Evolutionary conservation across 2,329 filamentous ascomycete genomes (phyloP).

Genomic region (Neopestalotiopsis rosae): DNA sequence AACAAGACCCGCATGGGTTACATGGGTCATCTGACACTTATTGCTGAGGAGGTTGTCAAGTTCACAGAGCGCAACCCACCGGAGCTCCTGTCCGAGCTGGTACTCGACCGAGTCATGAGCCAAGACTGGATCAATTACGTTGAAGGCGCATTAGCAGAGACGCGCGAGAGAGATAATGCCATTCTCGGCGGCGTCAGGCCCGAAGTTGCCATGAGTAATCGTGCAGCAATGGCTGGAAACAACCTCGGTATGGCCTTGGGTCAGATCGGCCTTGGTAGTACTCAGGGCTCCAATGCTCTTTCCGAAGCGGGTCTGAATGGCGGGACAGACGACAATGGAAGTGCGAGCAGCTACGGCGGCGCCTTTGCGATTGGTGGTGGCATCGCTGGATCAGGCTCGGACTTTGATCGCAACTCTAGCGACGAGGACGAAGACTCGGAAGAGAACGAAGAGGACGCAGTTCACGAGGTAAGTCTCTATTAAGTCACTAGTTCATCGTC

Average conservation of each 20-base stretch:
- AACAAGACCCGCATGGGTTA: slow-evolving; percentile 93
- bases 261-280: slow-evolving; percentile 46
- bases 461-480: slow-evolving; percentile 65
- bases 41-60: slow-evolving; percentile 98
- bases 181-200: slow-evolving; percentile 94
- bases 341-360: slow-evolving; percentile 67
- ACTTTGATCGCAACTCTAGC: slow-evolving; percentile 86
- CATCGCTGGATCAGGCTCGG: slow-evolving; percentile 54
- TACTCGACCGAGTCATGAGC: slow-evolving; percentile 88
- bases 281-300: slow-evolving; percentile 66
- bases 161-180: slow-evolving; percentile 95
- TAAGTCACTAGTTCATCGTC: background rate
- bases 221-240: slow-evolving; percentile 63
- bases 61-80: slow-evolving; percentile 94
- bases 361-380: slow-evolving; percentile 72
- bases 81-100: slow-evolving; percentile 81
- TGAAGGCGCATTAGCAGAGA: slow-evolving; percentile 90
- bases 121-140: slow-evolving; percentile 94
- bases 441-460: slow-evolving; percentile 77
- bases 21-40: slow-evolving; percentile 94
- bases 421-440: slow-evolving; percentile 96
- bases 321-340: slow-evolving; percentile 59
- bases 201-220: slow-evolving; percentile 83
- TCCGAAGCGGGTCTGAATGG: slow-evolving; percentile 83
- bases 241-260: slow-evolving; percentile 55